Percentiles rank a stretch among this genome's conserved stretches.
These are phyloP conservation scores for Pleurotus citrinopileatus DNA, from an alignment of 768 basidiomycete genomes.

Conservation along the genomic window DNA sequence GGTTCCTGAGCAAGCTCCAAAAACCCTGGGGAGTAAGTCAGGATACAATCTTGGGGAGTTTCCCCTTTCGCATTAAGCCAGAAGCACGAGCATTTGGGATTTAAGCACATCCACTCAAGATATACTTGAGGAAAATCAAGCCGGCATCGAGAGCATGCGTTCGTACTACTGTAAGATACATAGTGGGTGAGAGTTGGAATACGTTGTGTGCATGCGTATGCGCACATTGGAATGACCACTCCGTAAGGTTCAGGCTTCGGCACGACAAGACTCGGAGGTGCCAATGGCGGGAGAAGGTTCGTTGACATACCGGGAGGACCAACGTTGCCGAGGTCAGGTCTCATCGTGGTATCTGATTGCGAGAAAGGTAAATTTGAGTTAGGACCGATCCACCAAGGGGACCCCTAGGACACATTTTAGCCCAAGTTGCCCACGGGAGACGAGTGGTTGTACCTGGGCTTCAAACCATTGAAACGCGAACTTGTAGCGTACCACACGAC, in stretches of 20 bases:
- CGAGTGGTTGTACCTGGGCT: conserved; percentile 61
- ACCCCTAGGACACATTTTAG: too few relatives aligned
- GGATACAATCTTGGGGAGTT: conserved; percentile 24
- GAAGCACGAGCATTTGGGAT: conserved; percentile 53
- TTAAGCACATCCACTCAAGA: conserved; percentile 60
- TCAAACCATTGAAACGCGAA: conserved; percentile 86
- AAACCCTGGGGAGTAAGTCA: conserved; percentile 50
- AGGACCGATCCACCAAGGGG: conserved; percentile 42
- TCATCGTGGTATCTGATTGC: too few relatives aligned
- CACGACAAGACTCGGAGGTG: too few relatives aligned
- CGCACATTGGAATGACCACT: too few relatives aligned
- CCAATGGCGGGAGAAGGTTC: too few relatives aligned
- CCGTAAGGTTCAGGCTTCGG: too few relatives aligned
- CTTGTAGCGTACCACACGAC: conserved; percentile 71
- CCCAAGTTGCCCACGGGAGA: too few relatives aligned
- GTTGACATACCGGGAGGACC: not conserved
- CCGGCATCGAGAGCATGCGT: conserved; percentile 41
- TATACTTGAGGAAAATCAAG: conserved; percentile 52
- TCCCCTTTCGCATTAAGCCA: conserved; percentile 37
- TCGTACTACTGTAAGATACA: not conserved
- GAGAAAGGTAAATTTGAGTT: not conserved
- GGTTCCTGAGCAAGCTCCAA: conserved; percentile 32
- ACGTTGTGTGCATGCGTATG: too few relatives aligned
- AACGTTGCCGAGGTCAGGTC: not conserved
- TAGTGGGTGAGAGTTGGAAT: not conserved